Conservation (phyloP, 2,329 filamentous ascomycete genomes). For the Pseudocercospora macadamiae region DNA sequence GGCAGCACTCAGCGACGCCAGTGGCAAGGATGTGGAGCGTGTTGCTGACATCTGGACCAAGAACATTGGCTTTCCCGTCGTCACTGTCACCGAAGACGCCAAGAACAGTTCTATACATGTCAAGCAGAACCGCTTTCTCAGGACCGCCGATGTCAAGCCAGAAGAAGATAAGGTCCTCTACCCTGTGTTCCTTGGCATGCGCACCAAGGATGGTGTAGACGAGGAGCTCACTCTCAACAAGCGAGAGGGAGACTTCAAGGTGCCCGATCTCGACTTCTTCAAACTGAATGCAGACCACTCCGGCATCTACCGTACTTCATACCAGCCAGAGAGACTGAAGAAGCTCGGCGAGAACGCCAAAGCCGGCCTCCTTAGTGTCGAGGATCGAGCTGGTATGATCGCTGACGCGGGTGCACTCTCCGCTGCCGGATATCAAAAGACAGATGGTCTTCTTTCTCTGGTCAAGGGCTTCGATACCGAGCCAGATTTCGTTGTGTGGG, state of each 20-base stretch:
- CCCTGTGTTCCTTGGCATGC: slow-evolving; percentile 85
- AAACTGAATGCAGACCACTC: slow-evolving; percentile 96
- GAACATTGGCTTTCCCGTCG: slow-evolving; percentile 89
- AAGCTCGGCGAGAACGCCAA: slow-evolving; percentile 89
- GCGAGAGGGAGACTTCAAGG: slow-evolving; percentile 76
- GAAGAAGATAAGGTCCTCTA: slow-evolving; percentile 88
- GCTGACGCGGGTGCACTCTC: slow-evolving; percentile 84
- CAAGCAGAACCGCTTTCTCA: slow-evolving; percentile 93
- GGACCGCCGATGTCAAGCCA: slow-evolving; percentile 89
- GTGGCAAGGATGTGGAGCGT: slow-evolving; percentile 84
- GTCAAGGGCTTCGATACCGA: slow-evolving; percentile 82
- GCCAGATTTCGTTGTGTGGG: slow-evolving; percentile 91
- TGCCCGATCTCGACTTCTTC: slow-evolving; percentile 84
- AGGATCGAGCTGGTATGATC: slow-evolving; percentile 93
- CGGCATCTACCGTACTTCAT: slow-evolving; percentile 87
- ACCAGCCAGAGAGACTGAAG: slow-evolving; percentile 77
- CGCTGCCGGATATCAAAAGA: slow-evolving; percentile 89
- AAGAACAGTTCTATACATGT: slow-evolving; percentile 74
- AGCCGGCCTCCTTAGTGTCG: slow-evolving; percentile 75
- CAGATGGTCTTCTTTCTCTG: slow-evolving; percentile 82
- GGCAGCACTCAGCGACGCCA: slow-evolving; percentile 83
- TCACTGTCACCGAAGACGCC: slow-evolving; percentile 79
- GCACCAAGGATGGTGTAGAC: slow-evolving; percentile 80
- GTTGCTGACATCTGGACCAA: slow-evolving; percentile 98
- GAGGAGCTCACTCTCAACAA: slow-evolving; percentile 72